These are phyloP conservation scores for Acanthamoeba lenticulata DNA, from an alignment of 208 protist species.

Conservation along the genomic window DNA sequence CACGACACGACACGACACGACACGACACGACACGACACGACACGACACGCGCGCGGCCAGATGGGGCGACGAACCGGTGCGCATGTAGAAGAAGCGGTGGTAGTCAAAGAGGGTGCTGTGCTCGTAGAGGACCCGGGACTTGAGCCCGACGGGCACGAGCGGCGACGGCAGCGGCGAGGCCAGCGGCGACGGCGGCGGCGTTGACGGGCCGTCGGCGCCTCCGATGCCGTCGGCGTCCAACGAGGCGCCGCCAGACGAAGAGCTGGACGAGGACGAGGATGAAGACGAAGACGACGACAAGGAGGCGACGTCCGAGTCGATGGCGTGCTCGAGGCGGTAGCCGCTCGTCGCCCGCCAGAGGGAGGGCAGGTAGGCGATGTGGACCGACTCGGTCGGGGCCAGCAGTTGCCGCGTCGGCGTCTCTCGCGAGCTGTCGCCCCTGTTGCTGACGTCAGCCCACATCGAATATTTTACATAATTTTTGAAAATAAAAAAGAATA, in stretches of 20 bases:
- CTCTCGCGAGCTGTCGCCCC: not conserved
- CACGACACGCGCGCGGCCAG: not conserved
- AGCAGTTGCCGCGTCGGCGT: not conserved
- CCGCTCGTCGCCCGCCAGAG: not conserved
- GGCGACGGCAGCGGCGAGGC: too few relatives aligned
- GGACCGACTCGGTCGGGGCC: not conserved
- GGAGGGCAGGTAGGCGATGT: not conserved
- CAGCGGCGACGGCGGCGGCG: too few relatives aligned
- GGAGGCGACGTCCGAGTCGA: not conserved
- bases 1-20: not conserved
- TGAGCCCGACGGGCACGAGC: too few relatives aligned
- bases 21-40: not conserved
- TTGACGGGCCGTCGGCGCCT: too few relatives aligned
- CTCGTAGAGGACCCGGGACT: not conserved
- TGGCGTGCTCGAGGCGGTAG: not conserved
- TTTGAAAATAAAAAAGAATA: too few relatives aligned
- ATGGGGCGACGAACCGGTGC: not conserved
- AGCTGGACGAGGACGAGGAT: too few relatives aligned
- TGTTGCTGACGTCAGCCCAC: too few relatives aligned
- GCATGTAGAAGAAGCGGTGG: not conserved
- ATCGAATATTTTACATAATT: too few relatives aligned
- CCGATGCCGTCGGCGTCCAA: too few relatives aligned
- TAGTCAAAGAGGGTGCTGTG: constrained; percentile 43
- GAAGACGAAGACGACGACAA: too few relatives aligned
- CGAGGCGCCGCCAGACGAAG: too few relatives aligned